A percentile compares a stretch with the other conserved stretches of the same genome.
Evolutionary conservation across 73 alveolate genomes (phyloP).

Genomic region (Stentor coeruleus): DNA sequence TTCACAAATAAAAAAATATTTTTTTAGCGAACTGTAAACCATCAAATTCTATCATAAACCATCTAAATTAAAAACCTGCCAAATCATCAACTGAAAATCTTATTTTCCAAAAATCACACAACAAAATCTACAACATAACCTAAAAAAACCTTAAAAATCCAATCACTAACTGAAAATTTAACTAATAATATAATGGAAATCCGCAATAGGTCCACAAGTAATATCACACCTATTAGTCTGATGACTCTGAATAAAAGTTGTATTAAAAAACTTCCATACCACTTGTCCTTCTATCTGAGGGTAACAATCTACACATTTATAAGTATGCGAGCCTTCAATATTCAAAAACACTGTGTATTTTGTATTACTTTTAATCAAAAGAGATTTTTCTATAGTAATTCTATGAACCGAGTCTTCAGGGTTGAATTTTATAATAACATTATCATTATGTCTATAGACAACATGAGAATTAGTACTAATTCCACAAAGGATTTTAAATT

Average conservation of each 20-base stretch:
- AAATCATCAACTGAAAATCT: too few relatives aligned
- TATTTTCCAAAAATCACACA: too few relatives aligned
- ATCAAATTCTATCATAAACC: constrained; percentile 2
- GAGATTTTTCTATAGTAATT: not conserved
- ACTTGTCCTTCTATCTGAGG: not conserved
- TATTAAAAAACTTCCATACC: not conserved
- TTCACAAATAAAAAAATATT: not conserved
- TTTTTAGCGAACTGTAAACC: not conserved
- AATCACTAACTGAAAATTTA: not conserved
- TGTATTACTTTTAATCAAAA: not conserved
- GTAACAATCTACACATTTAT: constrained; percentile 20
- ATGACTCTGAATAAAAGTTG: constrained; percentile 14
- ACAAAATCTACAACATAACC: too few relatives aligned
- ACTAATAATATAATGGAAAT: not conserved
- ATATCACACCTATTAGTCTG: constrained; percentile 22
- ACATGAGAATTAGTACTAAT: not conserved
- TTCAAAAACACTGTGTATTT: constrained; percentile 5
- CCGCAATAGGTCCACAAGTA: constrained; percentile 25
- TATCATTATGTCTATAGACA: not conserved
- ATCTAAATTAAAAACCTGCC: too few relatives aligned
- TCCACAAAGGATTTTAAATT: constrained; percentile 8
- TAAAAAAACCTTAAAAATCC: too few relatives aligned
- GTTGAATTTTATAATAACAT: not conserved
- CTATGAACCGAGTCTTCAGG: not conserved
- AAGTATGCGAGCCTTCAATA: constrained; percentile 26